Percentiles rank a stretch among this genome's conserved stretches.
Conservation (phyloP, 805 yeast genomes). For the Suhomyces prunicola region DNA sequence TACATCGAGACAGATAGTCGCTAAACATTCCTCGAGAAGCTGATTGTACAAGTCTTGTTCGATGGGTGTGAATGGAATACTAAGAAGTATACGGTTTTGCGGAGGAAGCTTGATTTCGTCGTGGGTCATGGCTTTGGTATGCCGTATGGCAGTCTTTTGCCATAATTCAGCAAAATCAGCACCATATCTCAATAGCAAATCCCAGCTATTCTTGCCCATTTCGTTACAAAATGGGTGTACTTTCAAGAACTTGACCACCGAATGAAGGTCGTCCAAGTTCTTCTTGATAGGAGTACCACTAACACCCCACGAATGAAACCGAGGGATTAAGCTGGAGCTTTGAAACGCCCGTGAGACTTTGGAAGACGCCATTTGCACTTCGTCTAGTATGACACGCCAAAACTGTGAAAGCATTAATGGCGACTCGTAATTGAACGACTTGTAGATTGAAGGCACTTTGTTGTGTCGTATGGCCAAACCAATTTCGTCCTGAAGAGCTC, state of each 20-base stretch:
- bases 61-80: slow-evolving; percentile 73
- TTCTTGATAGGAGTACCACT: slow-evolving; percentile 89
- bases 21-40: slow-evolving; percentile 55
- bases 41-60: slow-evolving; percentile 83
- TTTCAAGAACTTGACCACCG: slow-evolving; percentile 66
- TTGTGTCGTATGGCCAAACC: slow-evolving; percentile 28
- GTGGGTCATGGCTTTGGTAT: slow-evolving; percentile 79
- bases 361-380: slow-evolving; percentile 87
- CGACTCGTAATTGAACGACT: slow-evolving; percentile 57
- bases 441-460: slow-evolving; percentile 18
- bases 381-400: slow-evolving; percentile 89
- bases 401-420: slow-evolving; percentile 81
- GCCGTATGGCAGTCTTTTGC: slow-evolving; percentile 59
- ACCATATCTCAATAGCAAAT: slow-evolving; percentile 12
- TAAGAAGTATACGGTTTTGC: slow-evolving; percentile 66
- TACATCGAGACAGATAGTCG: slow-evolving; percentile 53
- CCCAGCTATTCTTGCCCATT: slow-evolving; percentile 41
- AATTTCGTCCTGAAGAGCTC: slow-evolving; percentile 32
- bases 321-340: slow-evolving; percentile 74
- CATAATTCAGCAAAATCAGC: slow-evolving; percentile 46
- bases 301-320: slow-evolving; percentile 94
- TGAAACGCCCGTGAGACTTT: slow-evolving; percentile 73
- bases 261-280: slow-evolving; percentile 62
- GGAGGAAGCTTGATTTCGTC: slow-evolving; percentile 75
- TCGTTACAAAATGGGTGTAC: slow-evolving; percentile 61